Evolutionary conservation across 352 stramenopile genomes (phyloP).

Genomic region (Globisporangium iwayamae): DNA sequence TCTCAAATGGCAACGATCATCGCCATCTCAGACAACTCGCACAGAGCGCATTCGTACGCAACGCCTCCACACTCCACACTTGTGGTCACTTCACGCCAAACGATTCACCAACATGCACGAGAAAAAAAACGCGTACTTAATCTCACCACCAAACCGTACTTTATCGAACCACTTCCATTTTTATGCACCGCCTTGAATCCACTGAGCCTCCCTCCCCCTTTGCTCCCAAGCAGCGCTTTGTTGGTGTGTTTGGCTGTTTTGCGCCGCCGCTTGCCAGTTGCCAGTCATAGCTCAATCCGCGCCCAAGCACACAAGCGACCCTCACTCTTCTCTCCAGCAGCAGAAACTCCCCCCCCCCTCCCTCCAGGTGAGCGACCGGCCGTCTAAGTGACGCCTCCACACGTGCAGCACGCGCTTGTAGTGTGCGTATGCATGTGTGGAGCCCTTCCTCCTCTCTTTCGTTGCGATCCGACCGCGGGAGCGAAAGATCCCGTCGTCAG

Average conservation of each 20-base stretch:
- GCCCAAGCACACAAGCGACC: constrained; percentile 15
- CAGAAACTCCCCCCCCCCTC: neutral
- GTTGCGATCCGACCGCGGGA: neutral
- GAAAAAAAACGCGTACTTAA: neutral
- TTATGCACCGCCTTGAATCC: constrained; percentile 14
- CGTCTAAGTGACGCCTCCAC: neutral
- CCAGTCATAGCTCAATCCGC: constrained; percentile 14
- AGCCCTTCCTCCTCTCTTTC: neutral
- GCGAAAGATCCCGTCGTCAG: neutral
- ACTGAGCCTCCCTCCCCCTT: neutral
- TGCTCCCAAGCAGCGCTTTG: constrained; percentile 14
- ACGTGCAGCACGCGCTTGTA: neutral
- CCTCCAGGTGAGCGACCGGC: neutral
- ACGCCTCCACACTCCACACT: no score
- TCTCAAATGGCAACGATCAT: no score
- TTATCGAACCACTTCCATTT: constrained; percentile 3
- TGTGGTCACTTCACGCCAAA: neutral
- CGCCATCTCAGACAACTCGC: neutral
- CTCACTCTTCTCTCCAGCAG: neutral
- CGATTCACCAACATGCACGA: no score
- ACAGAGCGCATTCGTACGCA: no score
- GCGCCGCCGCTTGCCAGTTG: neutral
- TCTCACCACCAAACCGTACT: neutral
- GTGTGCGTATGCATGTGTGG: neutral
- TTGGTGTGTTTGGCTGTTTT: neutral